Evolutionary conservation across 352 stramenopile genomes (phyloP).

Genomic region (Saprolegnia diclina): DNA sequence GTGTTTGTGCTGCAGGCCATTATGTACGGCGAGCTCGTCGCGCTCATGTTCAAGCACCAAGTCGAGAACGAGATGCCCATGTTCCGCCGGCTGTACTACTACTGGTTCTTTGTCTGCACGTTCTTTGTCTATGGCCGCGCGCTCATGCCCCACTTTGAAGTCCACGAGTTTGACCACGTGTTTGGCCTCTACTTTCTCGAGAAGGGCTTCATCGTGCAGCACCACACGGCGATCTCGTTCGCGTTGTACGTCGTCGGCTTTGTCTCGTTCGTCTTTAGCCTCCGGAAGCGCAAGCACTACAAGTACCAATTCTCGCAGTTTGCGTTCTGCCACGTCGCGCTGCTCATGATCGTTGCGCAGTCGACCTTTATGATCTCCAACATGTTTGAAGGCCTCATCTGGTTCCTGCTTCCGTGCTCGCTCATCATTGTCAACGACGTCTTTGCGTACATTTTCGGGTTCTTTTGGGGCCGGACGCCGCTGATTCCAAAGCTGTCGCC

Average conservation of each 20-base stretch:
- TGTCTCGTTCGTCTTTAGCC: conserved; percentile 35
- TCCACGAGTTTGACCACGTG: conserved; percentile 27
- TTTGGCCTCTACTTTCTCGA: conserved; percentile 31
- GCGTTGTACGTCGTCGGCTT: conserved; percentile 32
- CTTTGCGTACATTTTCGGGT: conserved; percentile 61
- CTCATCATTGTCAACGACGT: conserved; percentile 71
- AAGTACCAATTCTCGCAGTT: conserved; percentile 44
- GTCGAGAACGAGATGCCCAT: conserved; percentile 33
- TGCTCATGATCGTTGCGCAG: conserved; percentile 40
- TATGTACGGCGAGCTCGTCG: conserved; percentile 35
- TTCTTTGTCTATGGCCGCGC: conserved; percentile 30
- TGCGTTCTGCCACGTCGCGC: conserved; percentile 35
- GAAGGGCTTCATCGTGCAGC: conserved; percentile 27
- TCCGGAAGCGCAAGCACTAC: conserved; percentile 32
- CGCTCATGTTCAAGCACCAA: conserved; percentile 32
- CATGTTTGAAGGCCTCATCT: conserved; percentile 59
- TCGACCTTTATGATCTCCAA: conserved; percentile 45
- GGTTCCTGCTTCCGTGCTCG: conserved; percentile 59
- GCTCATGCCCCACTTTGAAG: conserved; percentile 29
- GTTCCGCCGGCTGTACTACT: conserved; percentile 35
- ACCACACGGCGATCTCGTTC: conserved; percentile 30
- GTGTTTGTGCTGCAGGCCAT: conserved; percentile 35
- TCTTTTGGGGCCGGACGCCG: conserved; percentile 36
- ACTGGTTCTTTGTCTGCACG: conserved; percentile 33
- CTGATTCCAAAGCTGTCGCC: conserved; percentile 82